Evolutionary conservation across 1,284 basidiomycete species (phyloP), one percentile per base, ranked within the genome.

Genomic region (Tilletia horrida): DNA sequence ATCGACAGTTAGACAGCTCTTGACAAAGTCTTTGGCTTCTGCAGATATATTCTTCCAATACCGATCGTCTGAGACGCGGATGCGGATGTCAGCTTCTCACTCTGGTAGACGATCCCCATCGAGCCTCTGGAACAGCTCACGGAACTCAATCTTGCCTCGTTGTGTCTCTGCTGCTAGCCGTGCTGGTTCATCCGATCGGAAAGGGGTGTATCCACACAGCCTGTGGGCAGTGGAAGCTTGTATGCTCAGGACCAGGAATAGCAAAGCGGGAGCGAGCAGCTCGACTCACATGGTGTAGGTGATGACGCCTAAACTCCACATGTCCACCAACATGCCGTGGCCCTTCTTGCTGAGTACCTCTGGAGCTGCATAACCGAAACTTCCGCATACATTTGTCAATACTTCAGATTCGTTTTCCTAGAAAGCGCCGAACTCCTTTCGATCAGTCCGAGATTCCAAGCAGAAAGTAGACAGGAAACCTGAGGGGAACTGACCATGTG

Each of bases 241-340:
- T n/a, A n/a, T n/a, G n/a, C n/a, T n/a, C n/a, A n/a, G n/a, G n/a
- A n/a, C n/a, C n/a, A n/a, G n/a, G n/a, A n/a, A n/a, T n/a, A n/a
- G n/a, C 11, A 27, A 25, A 42, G 55, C 42, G 14, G 44, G 40
- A 8, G 52, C 14, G 52, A 16, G 50, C 61, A 69, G 23, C 61
- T 63, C 8, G 7, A 67, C 67, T 45, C 42, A 71, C 71, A 84
- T 76, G 18, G 82, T 83, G 65, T 96, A 98, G 14, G 93, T 91
- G 75, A 98, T 96, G 71, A 97, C 88, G 0, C 95, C 95, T 11
- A 89, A 89, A 63, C 90, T 89, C 95, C 95, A 97, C 48, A 95
- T 84, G 81, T 97, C 95, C 11, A 97, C 93, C 6, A 91, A 88
- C 81, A 92, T 92, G 43, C 93, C 90, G 79, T 98, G 93, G 0